These are phyloP conservation scores for Fistulifera pelliculosa DNA, from an alignment of 108 stramenopile genomes.

Conservation along the genomic window DNA sequence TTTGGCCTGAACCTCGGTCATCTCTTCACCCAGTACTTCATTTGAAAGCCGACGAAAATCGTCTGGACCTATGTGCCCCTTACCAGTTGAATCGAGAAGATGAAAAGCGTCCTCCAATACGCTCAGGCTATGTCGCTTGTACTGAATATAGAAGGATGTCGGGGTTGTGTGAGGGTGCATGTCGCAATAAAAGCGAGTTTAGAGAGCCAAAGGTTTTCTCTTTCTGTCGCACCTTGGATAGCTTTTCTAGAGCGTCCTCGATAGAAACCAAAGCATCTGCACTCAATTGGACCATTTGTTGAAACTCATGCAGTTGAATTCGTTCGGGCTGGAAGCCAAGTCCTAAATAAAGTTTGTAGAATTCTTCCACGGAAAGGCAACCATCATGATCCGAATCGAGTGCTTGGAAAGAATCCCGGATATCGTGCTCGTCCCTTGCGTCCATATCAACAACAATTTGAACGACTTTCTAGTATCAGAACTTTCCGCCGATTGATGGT, in stretches of 20 bases:
- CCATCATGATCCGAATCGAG: conserved; percentile 24
- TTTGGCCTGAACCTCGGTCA: neutral
- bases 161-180: neutral
- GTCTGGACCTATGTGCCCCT: conserved; percentile 7
- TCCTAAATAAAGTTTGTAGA: conserved; percentile 22
- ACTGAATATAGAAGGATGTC: neutral
- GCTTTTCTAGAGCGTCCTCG: neutral
- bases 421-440: conserved; percentile 11
- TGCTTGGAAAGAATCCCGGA: conserved; percentile 20
- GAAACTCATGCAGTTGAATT: conserved; percentile 3
- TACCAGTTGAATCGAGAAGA: conserved; percentile 10
- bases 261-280: neutral
- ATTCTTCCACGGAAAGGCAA: conserved; percentile 7
- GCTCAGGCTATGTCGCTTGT: neutral
- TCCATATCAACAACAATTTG: conserved; percentile 1
- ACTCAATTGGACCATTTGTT: neutral
- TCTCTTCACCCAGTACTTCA: conserved; percentile 6
- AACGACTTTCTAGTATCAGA: too few relatives aligned
- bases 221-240: neutral
- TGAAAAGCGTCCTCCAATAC: conserved; percentile 6
- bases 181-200: too few relatives aligned
- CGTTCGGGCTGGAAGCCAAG: conserved; percentile 15
- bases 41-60: conserved; percentile 7
- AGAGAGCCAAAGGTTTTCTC: neutral
- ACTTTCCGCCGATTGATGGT: too few relatives aligned